Conservation (phyloP, 139 green algal species). For the Coelastrella sp. region DNA sequence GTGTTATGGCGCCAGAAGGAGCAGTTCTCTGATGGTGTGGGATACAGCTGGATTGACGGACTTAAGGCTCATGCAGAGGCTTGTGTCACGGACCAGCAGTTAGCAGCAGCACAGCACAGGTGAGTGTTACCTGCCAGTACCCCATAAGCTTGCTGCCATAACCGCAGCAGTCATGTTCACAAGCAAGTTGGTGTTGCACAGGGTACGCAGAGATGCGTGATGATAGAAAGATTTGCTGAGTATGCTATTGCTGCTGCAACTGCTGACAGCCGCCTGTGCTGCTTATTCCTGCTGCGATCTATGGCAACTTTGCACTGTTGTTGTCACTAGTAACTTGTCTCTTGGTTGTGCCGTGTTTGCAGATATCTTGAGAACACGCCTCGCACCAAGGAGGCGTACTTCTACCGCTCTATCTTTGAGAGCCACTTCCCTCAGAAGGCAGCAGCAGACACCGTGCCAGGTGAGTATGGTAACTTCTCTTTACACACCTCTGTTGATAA, state of each 20-base stretch:
- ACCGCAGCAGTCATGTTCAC: too few relatives aligned
- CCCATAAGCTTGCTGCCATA: too few relatives aligned
- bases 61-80: conserved; percentile 64
- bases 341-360: background rate
- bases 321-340: background rate
- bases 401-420: conserved; percentile 93
- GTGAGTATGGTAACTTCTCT: background rate
- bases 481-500: too few relatives aligned
- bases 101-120: conserved; percentile 51
- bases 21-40: conserved; percentile 97
- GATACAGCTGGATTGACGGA: conserved; percentile 75
- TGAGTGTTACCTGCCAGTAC: background rate
- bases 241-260: too few relatives aligned
- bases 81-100: conserved; percentile 60
- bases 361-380: conserved; percentile 91
- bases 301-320: too few relatives aligned
- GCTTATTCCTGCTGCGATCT: too few relatives aligned
- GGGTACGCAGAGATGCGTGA: too few relatives aligned
- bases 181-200: too few relatives aligned
- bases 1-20: conserved; percentile 99
- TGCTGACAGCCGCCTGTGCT: too few relatives aligned
- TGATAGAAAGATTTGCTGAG: too few relatives aligned
- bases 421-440: conserved; percentile 82
- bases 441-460: conserved; percentile 76
- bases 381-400: conserved; percentile 93